These are phyloP conservation scores for Rhodomyrtus tomentosa DNA, from an alignment of 345 rosid genomes.

Conservation along the genomic window DNA sequence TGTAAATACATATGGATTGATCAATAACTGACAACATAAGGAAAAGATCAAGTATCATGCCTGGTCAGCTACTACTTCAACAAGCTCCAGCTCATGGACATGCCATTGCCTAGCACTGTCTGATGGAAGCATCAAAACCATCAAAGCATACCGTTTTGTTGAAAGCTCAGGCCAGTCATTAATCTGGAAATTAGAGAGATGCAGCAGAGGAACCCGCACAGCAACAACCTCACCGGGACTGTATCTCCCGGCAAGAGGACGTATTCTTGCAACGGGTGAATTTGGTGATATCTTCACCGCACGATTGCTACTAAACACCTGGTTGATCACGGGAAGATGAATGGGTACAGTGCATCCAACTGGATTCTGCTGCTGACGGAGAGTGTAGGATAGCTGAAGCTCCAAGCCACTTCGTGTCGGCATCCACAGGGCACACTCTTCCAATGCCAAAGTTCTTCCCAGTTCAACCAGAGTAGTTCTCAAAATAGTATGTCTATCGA, in stretches of 20 bases:
- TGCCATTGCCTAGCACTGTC: constrained; percentile 99
- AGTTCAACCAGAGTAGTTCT: constrained; percentile 92
- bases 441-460: constrained; percentile 78
- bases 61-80: constrained; percentile 99
- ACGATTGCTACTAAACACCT: constrained; percentile 62
- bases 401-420: constrained; percentile 95
- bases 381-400: constrained; percentile 86
- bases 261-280: constrained; percentile 72
- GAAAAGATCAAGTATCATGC: constrained; percentile 10
- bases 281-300: constrained; percentile 85
- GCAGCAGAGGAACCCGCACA: constrained; percentile 92
- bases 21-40: not conserved
- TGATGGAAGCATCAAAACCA: constrained; percentile 98
- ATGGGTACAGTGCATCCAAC: constrained; percentile 91
- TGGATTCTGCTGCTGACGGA: constrained; percentile 92
- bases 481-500: constrained; percentile 84
- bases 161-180: constrained; percentile 99
- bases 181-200: constrained; percentile 91
- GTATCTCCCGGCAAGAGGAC: constrained; percentile 75
- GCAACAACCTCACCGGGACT: constrained; percentile 93
- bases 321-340: constrained; percentile 86
- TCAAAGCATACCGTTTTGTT: constrained; percentile 82
- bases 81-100: constrained; percentile 91
- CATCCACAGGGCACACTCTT: constrained; percentile 99
- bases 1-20: not conserved